phyloP scores from a whole-genome alignment of 1,284 basidiomycete species.

The Trichosporon sp. region DNA sequence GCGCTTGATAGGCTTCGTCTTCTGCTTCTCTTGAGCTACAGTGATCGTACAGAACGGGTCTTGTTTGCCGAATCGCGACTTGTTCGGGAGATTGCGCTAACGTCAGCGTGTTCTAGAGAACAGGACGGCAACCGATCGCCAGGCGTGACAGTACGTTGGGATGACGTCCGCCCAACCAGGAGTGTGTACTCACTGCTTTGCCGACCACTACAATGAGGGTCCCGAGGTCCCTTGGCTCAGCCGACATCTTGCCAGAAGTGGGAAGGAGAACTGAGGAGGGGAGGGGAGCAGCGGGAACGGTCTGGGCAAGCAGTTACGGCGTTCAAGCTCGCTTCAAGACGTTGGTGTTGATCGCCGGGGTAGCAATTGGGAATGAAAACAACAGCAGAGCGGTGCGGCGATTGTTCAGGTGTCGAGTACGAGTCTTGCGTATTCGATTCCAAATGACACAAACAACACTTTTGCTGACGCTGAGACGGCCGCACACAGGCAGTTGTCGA shows the following conservation, averaged over 20 bases:
- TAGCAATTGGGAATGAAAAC: not conserved
- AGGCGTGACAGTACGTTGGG: not conserved
- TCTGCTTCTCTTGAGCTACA: conserved; percentile 76
- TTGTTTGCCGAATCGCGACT: conserved; percentile 93
- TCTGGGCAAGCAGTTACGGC: not conserved
- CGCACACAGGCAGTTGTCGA: not conserved
- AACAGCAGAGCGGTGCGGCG: not conserved
- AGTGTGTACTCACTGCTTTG: conserved; percentile 76
- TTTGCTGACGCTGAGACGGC: not conserved
- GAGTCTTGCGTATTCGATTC: not conserved
- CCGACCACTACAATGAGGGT: conserved; percentile 93
- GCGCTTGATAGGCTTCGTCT: conserved; percentile 84
- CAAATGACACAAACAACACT: not conserved
- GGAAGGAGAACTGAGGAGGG: not conserved
- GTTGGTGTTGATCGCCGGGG: not conserved
- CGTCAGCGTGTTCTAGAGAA: conserved; percentile 6
- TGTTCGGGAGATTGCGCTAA: conserved; percentile 89
- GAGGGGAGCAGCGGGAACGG: not conserved
- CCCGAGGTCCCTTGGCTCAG: conserved; percentile 71
- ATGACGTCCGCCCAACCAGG: not conserved
- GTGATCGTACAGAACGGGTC: conserved; percentile 88
- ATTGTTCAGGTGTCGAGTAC: not conserved
- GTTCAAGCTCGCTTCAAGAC: not conserved
- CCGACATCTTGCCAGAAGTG: conserved; percentile 26
- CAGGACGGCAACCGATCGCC: not conserved